Conservation (phyloP, 768 basidiomycete genomes). For the Boletus pseudo-olivaceus region DNA sequence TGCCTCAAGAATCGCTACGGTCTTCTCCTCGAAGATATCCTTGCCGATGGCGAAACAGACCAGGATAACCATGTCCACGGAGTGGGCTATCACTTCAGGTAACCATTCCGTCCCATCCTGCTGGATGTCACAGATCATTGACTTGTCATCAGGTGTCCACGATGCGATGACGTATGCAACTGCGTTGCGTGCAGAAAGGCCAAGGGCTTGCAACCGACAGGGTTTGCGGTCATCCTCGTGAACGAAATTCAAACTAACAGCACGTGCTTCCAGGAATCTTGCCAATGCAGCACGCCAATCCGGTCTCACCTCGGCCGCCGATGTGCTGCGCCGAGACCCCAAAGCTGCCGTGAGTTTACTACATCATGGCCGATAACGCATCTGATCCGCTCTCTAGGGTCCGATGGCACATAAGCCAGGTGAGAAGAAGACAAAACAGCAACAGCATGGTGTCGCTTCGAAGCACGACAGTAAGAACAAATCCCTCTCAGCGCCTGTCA, state of each 20-base stretch:
- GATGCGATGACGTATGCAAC: slow-evolving; percentile 64
- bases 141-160: slow-evolving; percentile 54
- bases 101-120: slow-evolving; percentile 10
- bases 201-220: slow-evolving; percentile 55
- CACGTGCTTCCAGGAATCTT: slow-evolving; percentile 34
- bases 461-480: slow-evolving; percentile 5
- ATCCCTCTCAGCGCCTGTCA: slow-evolving; percentile 10
- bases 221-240: slow-evolving; percentile 38
- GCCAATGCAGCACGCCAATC: slow-evolving; percentile 35
- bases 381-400: slow-evolving; percentile 22
- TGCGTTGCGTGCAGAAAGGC: slow-evolving; percentile 64
- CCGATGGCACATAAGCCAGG: slow-evolving; percentile 25
- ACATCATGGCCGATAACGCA: neutral
- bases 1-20: slow-evolving; percentile 72
- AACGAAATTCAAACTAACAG: slow-evolving; percentile 7
- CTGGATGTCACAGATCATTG: slow-evolving; percentile 10
- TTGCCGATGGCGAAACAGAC: slow-evolving; percentile 32
- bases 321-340: slow-evolving; percentile 33
- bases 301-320: slow-evolving; percentile 38
- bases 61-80: slow-evolving; percentile 27
- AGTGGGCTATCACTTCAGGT: slow-evolving; percentile 53
- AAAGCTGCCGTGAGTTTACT: slow-evolving; percentile 27
- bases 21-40: slow-evolving; percentile 39
- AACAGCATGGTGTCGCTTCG: neutral
- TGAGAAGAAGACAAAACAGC: slow-evolving; percentile 18